phyloP scores from a whole-genome alignment of 305 asterid species.

The Galium porrigens region DNA sequence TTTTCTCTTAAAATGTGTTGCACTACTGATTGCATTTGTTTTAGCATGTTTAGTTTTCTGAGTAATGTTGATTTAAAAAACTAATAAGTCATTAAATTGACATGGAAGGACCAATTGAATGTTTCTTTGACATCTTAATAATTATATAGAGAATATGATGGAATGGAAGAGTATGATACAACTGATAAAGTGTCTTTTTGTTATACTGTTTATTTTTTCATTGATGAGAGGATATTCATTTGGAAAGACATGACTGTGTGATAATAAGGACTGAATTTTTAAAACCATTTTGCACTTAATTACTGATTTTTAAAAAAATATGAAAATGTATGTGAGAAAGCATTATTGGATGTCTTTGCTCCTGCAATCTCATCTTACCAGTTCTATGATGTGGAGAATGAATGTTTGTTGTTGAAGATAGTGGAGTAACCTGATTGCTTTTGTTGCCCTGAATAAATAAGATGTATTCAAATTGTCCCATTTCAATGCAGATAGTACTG shows the following conservation, averaged over 20 bases:
- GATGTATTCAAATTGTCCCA: too few species aligned
- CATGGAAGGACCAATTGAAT: not conserved
- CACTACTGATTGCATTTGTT: not conserved
- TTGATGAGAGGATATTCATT: not conserved
- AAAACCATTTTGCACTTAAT: too few species aligned
- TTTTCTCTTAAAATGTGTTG: not conserved
- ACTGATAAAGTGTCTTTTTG: not conserved
- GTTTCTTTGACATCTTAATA: not conserved
- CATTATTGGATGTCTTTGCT: not conserved
- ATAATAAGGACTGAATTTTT: not conserved
- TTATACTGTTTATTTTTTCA: not conserved
- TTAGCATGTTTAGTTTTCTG: not conserved
- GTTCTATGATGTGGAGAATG: not conserved
- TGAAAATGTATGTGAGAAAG: not conserved
- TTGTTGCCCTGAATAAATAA: too few species aligned
- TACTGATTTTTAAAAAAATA: not conserved
- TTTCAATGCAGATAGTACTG: too few species aligned
- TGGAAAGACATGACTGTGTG: not conserved
- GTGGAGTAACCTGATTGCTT: not conserved
- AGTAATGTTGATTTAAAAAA: not conserved
- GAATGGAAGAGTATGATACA: not conserved
- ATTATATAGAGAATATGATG: too few species aligned
- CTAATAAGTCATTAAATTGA: not conserved
- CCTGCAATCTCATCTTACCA: not conserved
- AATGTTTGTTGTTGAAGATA: not conserved